Evolutionary conservation across 768 basidiomycete species (phyloP), one percentile per base, ranked within the genome.

Genomic region (Termitomyces sp.): DNA sequence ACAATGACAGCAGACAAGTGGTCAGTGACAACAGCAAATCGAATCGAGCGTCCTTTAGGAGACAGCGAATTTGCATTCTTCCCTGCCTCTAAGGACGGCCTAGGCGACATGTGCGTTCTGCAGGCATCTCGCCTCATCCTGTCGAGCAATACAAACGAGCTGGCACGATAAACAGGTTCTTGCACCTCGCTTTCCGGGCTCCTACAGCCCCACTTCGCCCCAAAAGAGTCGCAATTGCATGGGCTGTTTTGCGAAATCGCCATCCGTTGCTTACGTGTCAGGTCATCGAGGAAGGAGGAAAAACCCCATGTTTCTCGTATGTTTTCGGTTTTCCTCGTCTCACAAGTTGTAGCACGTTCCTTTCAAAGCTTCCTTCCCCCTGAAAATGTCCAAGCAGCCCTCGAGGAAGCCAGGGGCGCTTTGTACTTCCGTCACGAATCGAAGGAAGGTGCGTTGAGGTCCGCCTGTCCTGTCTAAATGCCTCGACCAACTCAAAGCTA

Each of bases 241-340:
- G 88, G 88, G 82, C 85, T 12, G 76, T 85, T 39, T 72, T 88
- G 33, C 78, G 86, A 13, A 68, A 75, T 39, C 76, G 81, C 1
- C 87, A 90, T 66, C 84, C 87, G 0, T 70, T 89, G 22, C 79
- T 91, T 28, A 78, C 78, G 24, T 78, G 81, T 9, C 67, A 69
- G 16, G 79, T 85, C 46, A 66, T 73, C 3, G 76, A 79, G 71
- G 70, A 75, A 56, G 62, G 45, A 56, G 62, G 48, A 12, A 53
- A 55, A 36, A 77, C 80, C 39, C 79, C 83, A 39, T 75, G 73
- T 45, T 87, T 88, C 67, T 74, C 77, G 84, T 85, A 65, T 60
- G 83, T 75, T 40, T 55, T 44, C 18, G 11, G 18, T 33, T 57
- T 18, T 28, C 28, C 28, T n/a, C 58, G 32, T 20, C 52, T 55